Percentiles rank a stretch among this genome's conserved stretches.
phyloP scores from a whole-genome alignment of 1,139 yeast genomes.

The Torulaspora pretoriensis region DNA sequence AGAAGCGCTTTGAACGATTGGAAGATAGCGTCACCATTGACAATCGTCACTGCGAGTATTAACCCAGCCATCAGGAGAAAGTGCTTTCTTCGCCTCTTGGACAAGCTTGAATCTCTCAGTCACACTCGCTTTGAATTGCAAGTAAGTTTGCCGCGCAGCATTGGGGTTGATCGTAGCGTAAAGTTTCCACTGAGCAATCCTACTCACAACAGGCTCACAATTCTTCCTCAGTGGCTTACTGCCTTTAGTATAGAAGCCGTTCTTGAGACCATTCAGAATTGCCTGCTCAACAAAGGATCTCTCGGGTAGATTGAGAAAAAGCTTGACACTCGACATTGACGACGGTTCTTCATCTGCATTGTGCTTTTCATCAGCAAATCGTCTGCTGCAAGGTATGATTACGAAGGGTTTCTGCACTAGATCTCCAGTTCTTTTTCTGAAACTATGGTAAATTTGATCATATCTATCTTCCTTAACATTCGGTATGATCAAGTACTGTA shows the following conservation, averaged over 20 bases:
- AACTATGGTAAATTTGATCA: slow-evolving; percentile 51
- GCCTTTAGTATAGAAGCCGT: slow-evolving; percentile 45
- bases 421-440: slow-evolving; percentile 38
- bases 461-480: slow-evolving; percentile 30
- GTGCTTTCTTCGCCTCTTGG: slow-evolving; percentile 8
- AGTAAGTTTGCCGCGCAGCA: slow-evolving; percentile 18
- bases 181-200: slow-evolving; percentile 25
- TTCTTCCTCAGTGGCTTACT: slow-evolving; percentile 43
- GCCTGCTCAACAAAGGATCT: slow-evolving; percentile 37
- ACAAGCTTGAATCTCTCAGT: slow-evolving; percentile 20
- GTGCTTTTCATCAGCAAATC: slow-evolving; percentile 20
- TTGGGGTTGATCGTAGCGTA: slow-evolving; percentile 15
- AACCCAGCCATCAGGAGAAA: slow-evolving; percentile 35
- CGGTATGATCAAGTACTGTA: slow-evolving; percentile 56
- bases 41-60: slow-evolving; percentile 26
- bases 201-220: slow-evolving; percentile 39
- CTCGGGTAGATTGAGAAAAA: slow-evolving; percentile 13
- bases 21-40: not conserved
- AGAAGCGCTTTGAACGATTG: not conserved
- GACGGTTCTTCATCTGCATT: slow-evolving; percentile 34
- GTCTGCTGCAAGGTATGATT: slow-evolving; percentile 13
- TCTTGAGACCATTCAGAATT: slow-evolving; percentile 51
- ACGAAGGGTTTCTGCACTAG: slow-evolving; percentile 7
- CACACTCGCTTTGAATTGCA: slow-evolving; percentile 26
- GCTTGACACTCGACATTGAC: slow-evolving; percentile 19